phyloP scores from a whole-genome alignment of 208 protist genomes.

The Acanthamoeba triangularis region DNA sequence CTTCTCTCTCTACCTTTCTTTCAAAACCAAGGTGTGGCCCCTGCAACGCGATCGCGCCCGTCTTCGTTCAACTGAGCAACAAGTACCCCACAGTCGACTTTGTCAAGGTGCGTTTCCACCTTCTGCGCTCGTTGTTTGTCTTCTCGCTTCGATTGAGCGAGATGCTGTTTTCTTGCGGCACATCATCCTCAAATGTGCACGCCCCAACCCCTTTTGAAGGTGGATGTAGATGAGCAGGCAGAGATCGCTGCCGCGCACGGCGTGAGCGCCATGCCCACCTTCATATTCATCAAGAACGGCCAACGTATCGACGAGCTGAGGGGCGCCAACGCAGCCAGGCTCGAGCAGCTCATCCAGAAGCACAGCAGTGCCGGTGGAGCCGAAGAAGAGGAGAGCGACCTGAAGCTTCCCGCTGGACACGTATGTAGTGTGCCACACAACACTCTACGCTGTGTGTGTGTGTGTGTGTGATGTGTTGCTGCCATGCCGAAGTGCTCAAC shows the following conservation, averaged over 20 bases:
- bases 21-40: constrained; percentile 87
- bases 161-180: too few relatives aligned
- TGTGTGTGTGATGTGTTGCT: not conserved
- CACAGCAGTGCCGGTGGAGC: not conserved
- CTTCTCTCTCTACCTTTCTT: too few relatives aligned
- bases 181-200: not conserved
- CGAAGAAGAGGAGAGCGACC: not conserved
- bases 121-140: not conserved
- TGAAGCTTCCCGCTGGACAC: constrained; percentile 52
- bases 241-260: constrained; percentile 77
- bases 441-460: not conserved
- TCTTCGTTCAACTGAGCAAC: constrained; percentile 81
- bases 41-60: constrained; percentile 87
- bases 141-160: not conserved
- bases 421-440: not conserved
- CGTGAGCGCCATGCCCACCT: constrained; percentile 89
- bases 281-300: constrained; percentile 85
- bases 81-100: constrained; percentile 81
- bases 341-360: constrained; percentile 79
- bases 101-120: constrained; percentile 79
- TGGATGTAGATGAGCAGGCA: constrained; percentile 65
- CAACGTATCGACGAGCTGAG: constrained; percentile 81
- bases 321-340: constrained; percentile 76
- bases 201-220: not conserved
- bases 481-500: not conserved